Base-by-base conservation (phyloP, 2,329 filamentous ascomycete genomes). In the Paramyrothecium roridum region DNA sequence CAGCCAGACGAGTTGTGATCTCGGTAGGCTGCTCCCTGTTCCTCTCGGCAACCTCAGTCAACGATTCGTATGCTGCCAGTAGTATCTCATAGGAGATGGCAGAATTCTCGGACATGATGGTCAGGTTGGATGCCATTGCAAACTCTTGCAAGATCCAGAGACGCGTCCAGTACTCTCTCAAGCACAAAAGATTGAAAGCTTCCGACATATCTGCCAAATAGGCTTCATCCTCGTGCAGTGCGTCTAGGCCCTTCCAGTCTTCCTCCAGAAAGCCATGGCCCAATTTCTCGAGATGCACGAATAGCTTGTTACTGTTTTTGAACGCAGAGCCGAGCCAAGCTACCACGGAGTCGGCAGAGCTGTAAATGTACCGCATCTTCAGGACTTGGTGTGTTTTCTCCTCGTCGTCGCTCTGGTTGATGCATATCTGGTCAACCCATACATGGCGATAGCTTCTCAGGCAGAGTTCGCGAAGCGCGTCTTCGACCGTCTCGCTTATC, bases 71-170 rank as follows among this genome's bases (percentile, higher is more conserved):
- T 13, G 37, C 37, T 43, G 12, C 8, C 49, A 2, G 20, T 3
- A 60, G 21, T 8, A 48, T 20, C 3, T 57, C 34, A 3, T 30
- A 50, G 11, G 54, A 53, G 13, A 60, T 48, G 11, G 48, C 49
- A 20, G 19, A 50, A 23, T 34, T 11, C 4, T 57, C 59, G 16
- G 57, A 60, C 8, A 52, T 53, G n/a, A 60, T 26, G 3, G n/a
- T 50, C 21, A 60, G 47, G 2, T 55, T 23, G 3, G 47, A 45
- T 8, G 53, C 55, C 2, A 55, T 40, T 1, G 54, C 53, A 26
- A 56, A 60, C 45, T 60, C 59, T 23, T 60, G 59, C 12, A 60
- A 54, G n/a, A 60, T 52, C 59, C 59, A 59, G n/a, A 60, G 52
- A 2, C 59, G 59, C 6, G 53, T 53, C 59, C 59, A 60, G 22